Evolutionary conservation across 2,329 filamentous ascomycete genomes (phyloP).

Genomic region (Apiospora phragmitis): DNA sequence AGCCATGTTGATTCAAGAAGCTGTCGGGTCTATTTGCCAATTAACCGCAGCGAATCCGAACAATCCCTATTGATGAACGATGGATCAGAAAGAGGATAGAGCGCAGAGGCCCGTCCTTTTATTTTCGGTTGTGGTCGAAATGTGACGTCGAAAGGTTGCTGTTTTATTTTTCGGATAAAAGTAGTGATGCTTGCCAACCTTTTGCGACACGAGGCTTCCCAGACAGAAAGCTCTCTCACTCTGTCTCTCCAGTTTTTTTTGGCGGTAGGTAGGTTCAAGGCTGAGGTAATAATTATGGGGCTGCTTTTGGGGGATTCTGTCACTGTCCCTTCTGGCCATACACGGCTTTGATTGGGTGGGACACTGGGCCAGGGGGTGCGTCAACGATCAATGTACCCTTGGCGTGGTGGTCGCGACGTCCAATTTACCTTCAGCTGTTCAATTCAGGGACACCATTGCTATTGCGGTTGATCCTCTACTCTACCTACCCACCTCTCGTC

Average conservation of each 20-base stretch:
- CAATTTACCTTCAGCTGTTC: slow-evolving; percentile 5
- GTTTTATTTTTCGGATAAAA: neutral
- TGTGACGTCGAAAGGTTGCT: neutral
- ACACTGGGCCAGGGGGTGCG: neutral
- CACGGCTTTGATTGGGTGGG: neutral
- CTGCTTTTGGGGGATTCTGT: neutral
- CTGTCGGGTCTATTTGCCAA: neutral
- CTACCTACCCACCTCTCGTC: neutral
- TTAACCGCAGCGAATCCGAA: neutral
- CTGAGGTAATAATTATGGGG: neutral
- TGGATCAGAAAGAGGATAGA: neutral
- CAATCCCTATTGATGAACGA: neutral
- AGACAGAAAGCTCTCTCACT: neutral
- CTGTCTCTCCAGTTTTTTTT: neutral
- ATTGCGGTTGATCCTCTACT: neutral
- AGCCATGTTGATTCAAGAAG: slow-evolving; percentile 11
- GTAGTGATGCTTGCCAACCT: neutral
- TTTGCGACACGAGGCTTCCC: neutral
- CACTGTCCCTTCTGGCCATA: too few species aligned
- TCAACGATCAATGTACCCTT: neutral
- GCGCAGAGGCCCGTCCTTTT: neutral
- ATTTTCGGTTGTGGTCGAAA: neutral
- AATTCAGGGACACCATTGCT: slow-evolving; percentile 3
- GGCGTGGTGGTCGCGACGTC: neutral
- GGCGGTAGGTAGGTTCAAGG: neutral